Base-by-base conservation (phyloP, 2,329 filamentous ascomycete species). In the Bertia moriformis region DNA sequence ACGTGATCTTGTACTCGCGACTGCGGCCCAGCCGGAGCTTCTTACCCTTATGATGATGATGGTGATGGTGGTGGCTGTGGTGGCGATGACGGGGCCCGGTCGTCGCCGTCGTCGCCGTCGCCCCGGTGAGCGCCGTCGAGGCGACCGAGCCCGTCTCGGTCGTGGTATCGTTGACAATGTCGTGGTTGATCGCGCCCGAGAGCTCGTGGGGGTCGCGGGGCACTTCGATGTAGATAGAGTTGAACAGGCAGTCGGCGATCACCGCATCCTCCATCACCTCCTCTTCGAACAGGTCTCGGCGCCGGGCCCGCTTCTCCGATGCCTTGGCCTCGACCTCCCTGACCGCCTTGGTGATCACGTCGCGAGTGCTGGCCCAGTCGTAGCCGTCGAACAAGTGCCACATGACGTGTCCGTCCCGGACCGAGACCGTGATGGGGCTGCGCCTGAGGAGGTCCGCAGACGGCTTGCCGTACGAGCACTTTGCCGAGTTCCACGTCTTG, bases 351-450 rank as follows among this genome's bases (percentile, higher is more conserved):
- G 78, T 78, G 41, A 98, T 94, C 3, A 81, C 75, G 44, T 91
- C 82, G 32, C 89, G 73, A 1, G 93, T 98, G 35, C 75, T 72
- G 48, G 79, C 73, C 93, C 93, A 98, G 58, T 98, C 93, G 54
- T 94, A 98, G 1, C 91, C 91, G 62, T 98, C 91, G 56, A 91
- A 95, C 1, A 98, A 65, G 51, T 98, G 93, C 91, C 91, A 98
- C 42, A 96, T 95, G 39, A 95, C 65, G 53, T 96, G 86, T 4
- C 94, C 79, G 51, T 95, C 86, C 18, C 84, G 78, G 14, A 96
- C 71, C 4, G 77, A 76, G 2, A 95, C 67, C 45, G 77, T 78
- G 13, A 98, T 60, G 4, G 89, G 85, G 44, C 80, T 84, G 39
- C 67, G 67, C 30, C 68, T 66, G 5, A 78, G 63, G 43, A 78